phyloP scores from a whole-genome alignment of 495 filamentous ascomycete genomes.

The Rostrohypoxylon terebratum region DNA sequence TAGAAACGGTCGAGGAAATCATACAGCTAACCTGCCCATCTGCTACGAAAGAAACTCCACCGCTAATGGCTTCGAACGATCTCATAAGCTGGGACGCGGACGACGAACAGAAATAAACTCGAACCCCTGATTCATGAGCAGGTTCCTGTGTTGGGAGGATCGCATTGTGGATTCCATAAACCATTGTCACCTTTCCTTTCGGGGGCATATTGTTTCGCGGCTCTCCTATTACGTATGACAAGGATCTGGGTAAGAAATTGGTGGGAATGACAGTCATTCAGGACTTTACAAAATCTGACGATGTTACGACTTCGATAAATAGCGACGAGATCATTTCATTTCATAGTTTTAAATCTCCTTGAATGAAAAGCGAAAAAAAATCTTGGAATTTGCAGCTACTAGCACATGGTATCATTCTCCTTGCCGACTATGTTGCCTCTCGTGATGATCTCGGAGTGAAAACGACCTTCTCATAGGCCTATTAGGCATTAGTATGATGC shows the following conservation, averaged over 20 bases:
- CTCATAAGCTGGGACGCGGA: background rate
- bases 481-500: constrained; percentile 27
- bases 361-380: background rate
- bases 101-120: background rate
- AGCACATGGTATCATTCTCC: constrained; percentile 23
- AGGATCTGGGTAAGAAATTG: background rate
- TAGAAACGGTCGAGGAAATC: background rate
- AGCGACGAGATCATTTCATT: background rate
- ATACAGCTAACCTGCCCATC: background rate
- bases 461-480: constrained; percentile 1
- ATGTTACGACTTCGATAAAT: background rate
- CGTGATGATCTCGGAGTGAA: background rate
- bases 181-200: background rate
- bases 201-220: background rate
- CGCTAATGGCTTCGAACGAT: background rate
- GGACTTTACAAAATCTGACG: background rate
- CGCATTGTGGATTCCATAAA: background rate
- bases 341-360: background rate
- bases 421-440: background rate
- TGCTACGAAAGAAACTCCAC: background rate
- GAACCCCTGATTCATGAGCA: background rate
- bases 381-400: background rate
- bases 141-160: background rate
- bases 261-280: background rate
- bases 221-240: background rate